Base-by-base conservation (phyloP, 768 basidiomycete species). In the Lentinus tigrinus region DNA sequence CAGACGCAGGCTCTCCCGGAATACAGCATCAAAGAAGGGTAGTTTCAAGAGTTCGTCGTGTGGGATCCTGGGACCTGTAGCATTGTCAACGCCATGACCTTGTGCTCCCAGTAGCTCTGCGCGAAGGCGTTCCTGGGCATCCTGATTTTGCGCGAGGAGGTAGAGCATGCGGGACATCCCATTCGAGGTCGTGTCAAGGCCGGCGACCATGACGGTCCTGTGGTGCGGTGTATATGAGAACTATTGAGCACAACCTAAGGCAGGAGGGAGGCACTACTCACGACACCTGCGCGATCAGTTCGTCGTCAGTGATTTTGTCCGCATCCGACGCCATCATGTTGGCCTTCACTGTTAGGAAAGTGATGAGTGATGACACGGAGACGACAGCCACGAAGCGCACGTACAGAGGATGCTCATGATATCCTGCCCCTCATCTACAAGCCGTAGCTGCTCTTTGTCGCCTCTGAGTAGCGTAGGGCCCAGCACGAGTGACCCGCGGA, bases 21-120 rank as follows among this genome's bases (percentile, higher is more conserved):
- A 65, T 19, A 72, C 61, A n/a, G 63, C 66, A 43, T 77, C 76
- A 23, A 78, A 64, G 60, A 73, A 74, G 0, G 73, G 67, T 11
- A 78, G 61, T 2, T 65, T 56, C 52, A 69, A 68, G 3, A 78
- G 62, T 3, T 64, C 66, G 52, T 76, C 73, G 43, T 66, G 68
- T 10, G 63, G 48, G n/a, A 68, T 34, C 19, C 63, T 58, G 6
- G 14, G 42, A 26, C 23, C 52, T n/a, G 13, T 47, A 3, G 7
- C 11, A 6, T 31, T 11, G 31, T 31, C 11, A 11, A 31, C 31
- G 31, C n/a, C n/a, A n/a, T 31, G 28, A 4, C 28, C 5, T n/a
- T 44, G 37, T 13, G 54, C 54, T 11, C 27, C 54, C 3, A 40
- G 23, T 31, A 56, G 36, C 47, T 56, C 54, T 1, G 23, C 26